phyloP scores from a whole-genome alignment of 805 yeast genomes.

The Kodamaea neixiangensis region DNA sequence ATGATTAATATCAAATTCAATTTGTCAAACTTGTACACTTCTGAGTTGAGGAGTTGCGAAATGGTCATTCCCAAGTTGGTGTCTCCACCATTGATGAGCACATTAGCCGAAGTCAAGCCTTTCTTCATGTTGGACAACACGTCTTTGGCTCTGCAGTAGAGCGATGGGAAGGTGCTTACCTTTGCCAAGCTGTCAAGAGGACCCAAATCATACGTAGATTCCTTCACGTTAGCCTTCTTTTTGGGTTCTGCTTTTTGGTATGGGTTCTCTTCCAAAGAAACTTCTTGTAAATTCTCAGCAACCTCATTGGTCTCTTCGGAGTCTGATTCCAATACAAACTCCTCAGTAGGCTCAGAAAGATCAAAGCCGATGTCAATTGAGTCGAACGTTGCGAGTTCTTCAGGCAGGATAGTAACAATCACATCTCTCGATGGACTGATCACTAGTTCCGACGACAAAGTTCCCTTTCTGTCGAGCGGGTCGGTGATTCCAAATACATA shows the following conservation, averaged over 20 bases:
- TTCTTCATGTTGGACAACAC: slow-evolving; percentile 29
- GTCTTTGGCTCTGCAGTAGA: slow-evolving; percentile 41
- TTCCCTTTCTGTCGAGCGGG: slow-evolving; percentile 55
- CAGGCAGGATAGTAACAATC: slow-evolving; percentile 29
- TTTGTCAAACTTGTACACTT: slow-evolving; percentile 25
- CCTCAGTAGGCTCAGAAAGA: slow-evolving; percentile 13
- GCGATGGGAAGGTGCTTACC: slow-evolving; percentile 31
- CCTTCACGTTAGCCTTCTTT: neutral
- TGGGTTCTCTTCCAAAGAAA: neutral
- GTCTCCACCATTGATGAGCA: slow-evolving; percentile 46
- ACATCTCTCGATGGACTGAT: slow-evolving; percentile 54
- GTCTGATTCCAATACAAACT: slow-evolving; percentile 11
- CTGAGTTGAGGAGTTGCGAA: slow-evolving; percentile 33
- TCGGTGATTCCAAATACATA: slow-evolving; percentile 62
- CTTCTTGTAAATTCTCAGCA: neutral
- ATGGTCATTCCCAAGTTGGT: slow-evolving; percentile 40
- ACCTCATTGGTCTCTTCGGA: neutral
- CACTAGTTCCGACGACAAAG: slow-evolving; percentile 57
- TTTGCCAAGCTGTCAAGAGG: slow-evolving; percentile 37
- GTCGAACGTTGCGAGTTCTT: slow-evolving; percentile 21
- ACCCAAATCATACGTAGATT: slow-evolving; percentile 1
- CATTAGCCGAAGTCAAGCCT: slow-evolving; percentile 22
- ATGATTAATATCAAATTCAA: slow-evolving; percentile 35
- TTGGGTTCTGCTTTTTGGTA: slow-evolving; percentile 9
- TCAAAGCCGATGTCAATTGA: slow-evolving; percentile 25